A percentile compares a stretch with the other conserved stretches of the same genome.
phyloP scores from a whole-genome alignment of 345 rosid genomes.

The Sonneratia alba region DNA sequence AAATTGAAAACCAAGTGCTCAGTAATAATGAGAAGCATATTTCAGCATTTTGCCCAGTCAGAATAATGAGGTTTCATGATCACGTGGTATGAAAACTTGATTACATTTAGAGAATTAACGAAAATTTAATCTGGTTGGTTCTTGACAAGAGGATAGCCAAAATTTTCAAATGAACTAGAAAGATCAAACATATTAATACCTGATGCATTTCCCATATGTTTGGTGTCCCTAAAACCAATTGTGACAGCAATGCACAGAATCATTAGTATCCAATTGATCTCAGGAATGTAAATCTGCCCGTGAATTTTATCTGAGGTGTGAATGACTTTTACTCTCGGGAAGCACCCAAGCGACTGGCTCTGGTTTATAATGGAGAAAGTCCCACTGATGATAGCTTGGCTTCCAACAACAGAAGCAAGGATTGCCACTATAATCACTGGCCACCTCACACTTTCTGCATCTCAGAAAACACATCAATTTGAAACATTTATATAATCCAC shows the following conservation, averaged over 20 bases:
- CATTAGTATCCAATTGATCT: slow-evolving; percentile 48
- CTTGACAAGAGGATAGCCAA: neutral
- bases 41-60: neutral
- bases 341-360: slow-evolving; percentile 31
- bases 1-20: neutral
- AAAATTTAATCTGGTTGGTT: neutral
- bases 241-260: slow-evolving; percentile 21
- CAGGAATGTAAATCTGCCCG: slow-evolving; percentile 46
- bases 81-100: neutral
- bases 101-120: neutral
- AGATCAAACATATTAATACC: slow-evolving; percentile 5
- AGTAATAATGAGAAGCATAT: neutral
- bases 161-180: neutral
- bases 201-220: slow-evolving; percentile 17
- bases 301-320: slow-evolving; percentile 42
- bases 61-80: neutral
- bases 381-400: slow-evolving; percentile 19
- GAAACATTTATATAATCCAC: neutral
- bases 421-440: slow-evolving; percentile 17
- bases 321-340: slow-evolving; percentile 39
- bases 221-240: slow-evolving; percentile 19
- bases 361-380: slow-evolving; percentile 21
- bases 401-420: slow-evolving; percentile 20
- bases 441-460: slow-evolving; percentile 16
- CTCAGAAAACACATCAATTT: neutral